Percentiles rank a stretch among this genome's conserved stretches.
Conservation (phyloP, 768 basidiomycete species). For the Boletus tylopilopsis region DNA sequence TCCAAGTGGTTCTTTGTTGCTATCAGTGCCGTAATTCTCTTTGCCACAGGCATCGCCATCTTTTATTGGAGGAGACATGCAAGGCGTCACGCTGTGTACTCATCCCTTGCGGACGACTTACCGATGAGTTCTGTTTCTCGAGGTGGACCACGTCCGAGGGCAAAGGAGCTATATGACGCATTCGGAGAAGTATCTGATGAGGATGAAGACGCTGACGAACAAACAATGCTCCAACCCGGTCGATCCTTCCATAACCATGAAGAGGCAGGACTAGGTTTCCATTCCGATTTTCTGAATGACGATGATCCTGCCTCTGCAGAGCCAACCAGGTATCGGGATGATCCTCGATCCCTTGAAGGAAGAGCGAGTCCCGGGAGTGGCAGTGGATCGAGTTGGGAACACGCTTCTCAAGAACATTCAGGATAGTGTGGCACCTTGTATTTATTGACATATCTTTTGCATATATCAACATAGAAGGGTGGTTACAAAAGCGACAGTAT, state of each 20-base stretch:
- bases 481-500: constrained; percentile 13
- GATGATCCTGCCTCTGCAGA: constrained; percentile 48
- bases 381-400: constrained; percentile 70
- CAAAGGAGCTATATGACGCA: constrained; percentile 93
- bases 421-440: constrained; percentile 12
- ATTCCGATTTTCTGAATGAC: constrained; percentile 81
- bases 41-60: constrained; percentile 61
- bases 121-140: constrained; percentile 70
- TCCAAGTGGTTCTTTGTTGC: constrained; percentile 92
- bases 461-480: constrained; percentile 11
- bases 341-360: constrained; percentile 36
- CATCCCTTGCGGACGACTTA: constrained; percentile 58
- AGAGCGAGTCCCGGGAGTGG: constrained; percentile 36
- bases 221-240: constrained; percentile 52
- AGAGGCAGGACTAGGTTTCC: constrained; percentile 50
- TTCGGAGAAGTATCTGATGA: constrained; percentile 90
- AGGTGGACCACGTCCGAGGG: constrained; percentile 44
- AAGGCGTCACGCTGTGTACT: constrained; percentile 47
- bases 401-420: constrained; percentile 45
- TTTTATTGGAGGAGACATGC: constrained; percentile 77
- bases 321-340: constrained; percentile 47
- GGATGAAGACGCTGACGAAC: constrained; percentile 75
- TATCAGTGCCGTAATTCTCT: constrained; percentile 71
- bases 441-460: constrained; percentile 22
- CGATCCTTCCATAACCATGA: constrained; percentile 31